phyloP scores from a whole-genome alignment of 1,139 yeast species.

The Sugiyamaella castrensis region DNA sequence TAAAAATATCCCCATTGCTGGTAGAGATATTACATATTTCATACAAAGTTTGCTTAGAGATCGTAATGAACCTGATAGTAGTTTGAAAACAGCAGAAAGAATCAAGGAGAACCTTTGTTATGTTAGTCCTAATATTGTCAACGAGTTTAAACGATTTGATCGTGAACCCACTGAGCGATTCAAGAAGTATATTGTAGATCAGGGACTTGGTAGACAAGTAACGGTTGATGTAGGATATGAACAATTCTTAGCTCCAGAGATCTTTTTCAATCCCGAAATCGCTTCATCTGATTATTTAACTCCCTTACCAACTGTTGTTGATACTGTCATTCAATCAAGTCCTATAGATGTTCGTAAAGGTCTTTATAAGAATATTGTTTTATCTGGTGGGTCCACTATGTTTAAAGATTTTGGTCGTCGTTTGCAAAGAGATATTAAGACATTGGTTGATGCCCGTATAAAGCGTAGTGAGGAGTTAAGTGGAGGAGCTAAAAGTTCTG shows the following conservation, averaged over 20 bases:
- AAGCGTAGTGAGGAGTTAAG: slow-evolving; percentile 73
- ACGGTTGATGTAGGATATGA: slow-evolving; percentile 94
- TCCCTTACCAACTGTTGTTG: slow-evolving; percentile 93
- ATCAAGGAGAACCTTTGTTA: slow-evolving; percentile 96
- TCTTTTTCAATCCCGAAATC: slow-evolving; percentile 96
- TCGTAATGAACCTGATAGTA: slow-evolving; percentile 93
- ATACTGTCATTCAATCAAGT: slow-evolving; percentile 88
- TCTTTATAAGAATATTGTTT: slow-evolving; percentile 88
- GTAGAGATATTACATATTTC: slow-evolving; percentile 92
- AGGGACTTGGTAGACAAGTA: slow-evolving; percentile 59
- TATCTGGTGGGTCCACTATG: slow-evolving; percentile 98
- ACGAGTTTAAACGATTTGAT: slow-evolving; percentile 92
- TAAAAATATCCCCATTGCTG: slow-evolving; percentile 96
- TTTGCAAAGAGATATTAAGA: slow-evolving; percentile 89
- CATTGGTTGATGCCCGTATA: slow-evolving; percentile 85
- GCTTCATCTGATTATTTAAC: slow-evolving; percentile 93
- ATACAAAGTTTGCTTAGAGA: slow-evolving; percentile 93
- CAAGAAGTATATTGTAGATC: slow-evolving; percentile 90
- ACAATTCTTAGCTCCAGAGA: slow-evolving; percentile 96
- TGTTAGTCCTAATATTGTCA: slow-evolving; percentile 96
- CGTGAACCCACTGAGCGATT: slow-evolving; percentile 83
- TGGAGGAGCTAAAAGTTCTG: slow-evolving; percentile 74
- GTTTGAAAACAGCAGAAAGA: slow-evolving; percentile 91
- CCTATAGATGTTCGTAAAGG: slow-evolving; percentile 99
- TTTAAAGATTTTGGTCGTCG: slow-evolving; percentile 97